These are phyloP conservation scores for Rhizophora mangle DNA, from an alignment of 345 rosid genomes.

Conservation along the genomic window DNA sequence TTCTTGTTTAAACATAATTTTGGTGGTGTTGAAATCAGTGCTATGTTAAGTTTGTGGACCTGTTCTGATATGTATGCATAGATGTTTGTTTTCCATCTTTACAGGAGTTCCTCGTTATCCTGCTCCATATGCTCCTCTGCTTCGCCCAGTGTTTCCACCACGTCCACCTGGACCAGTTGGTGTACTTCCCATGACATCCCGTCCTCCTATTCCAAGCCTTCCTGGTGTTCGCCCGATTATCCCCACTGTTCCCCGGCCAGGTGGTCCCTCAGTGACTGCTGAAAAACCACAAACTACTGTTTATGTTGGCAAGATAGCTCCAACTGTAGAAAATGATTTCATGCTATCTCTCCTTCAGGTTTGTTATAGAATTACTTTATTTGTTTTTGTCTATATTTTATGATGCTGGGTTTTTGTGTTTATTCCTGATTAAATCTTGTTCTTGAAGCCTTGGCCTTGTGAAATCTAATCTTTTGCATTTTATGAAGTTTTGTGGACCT, in stretches of 20 bases:
- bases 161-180: constrained; percentile 77
- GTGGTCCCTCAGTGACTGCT: constrained; percentile 53
- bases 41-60: constrained; percentile 34
- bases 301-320: constrained; percentile 92
- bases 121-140: constrained; percentile 63
- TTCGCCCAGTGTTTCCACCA: constrained; percentile 75
- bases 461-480: constrained; percentile 12
- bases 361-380: constrained; percentile 14
- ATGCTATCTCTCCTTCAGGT: constrained; percentile 81
- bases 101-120: constrained; percentile 84
- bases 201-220: constrained; percentile 66
- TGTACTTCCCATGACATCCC: constrained; percentile 49
- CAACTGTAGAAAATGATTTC: constrained; percentile 81
- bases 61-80: constrained; percentile 61
- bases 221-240: constrained; percentile 74
- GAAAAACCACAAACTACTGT: constrained; percentile 96
- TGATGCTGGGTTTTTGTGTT: constrained; percentile 6
- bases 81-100: constrained; percentile 49
- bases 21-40: constrained; percentile 17
- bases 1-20: constrained; percentile 22
- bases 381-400: constrained; percentile 1
- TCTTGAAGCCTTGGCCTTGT: background rate
- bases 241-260: constrained; percentile 70
- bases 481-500: constrained; percentile 80
- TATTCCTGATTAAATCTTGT: background rate